Evolutionary conservation across 2,329 filamentous ascomycete genomes (phyloP), one percentile per base, ranked within the genome.

Genomic region (Orbilia javanica): DNA sequence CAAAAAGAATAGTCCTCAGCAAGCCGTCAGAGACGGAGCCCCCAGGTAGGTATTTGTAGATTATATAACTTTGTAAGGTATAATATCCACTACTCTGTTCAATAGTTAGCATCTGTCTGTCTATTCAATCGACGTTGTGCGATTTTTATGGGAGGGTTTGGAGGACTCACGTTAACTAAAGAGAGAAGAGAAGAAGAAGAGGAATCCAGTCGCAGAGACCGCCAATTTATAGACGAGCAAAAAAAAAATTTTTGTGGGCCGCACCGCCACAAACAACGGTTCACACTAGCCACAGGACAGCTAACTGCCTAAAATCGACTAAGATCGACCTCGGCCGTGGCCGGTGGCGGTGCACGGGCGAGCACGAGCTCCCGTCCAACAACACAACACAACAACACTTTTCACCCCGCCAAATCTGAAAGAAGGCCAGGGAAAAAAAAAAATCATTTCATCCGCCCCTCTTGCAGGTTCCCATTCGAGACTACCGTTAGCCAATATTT

Each of bases 11-110:
- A 79, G 75, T 79, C 80, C 80, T 81, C 80, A 81, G 80, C 80
- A 81, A 81, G 80, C 80, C 80, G 74, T 69, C 80, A 63, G 50
- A 69, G 76, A 79, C 79, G 80, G 80, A 81, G 80, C 80, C 78
- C 79, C 80, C 73, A 71, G 55, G 55, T 60, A 60, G 55, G 55
- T 60, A 60, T 60, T n/a, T 80, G 66, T 78, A 78, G 74, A 78
- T 67, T 72, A 72, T 75, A 80, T 80, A 81, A 79, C 70, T 75
- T 80, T 65, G 79, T 72, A 78, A 81, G 80, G 79, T 81, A 80
- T 80, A 80, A 79, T 67, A 60, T 74, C 66, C 52, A 73, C 73
- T 69, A 72, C 66, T 69, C 79, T 69, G 73, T 60, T 10, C 15
- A 34, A 46, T 39, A 63, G 60, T 69, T 68, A 72, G 68, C 34